phyloP scores from a whole-genome alignment of 768 basidiomycete species.

The Tylopilus felleus region DNA sequence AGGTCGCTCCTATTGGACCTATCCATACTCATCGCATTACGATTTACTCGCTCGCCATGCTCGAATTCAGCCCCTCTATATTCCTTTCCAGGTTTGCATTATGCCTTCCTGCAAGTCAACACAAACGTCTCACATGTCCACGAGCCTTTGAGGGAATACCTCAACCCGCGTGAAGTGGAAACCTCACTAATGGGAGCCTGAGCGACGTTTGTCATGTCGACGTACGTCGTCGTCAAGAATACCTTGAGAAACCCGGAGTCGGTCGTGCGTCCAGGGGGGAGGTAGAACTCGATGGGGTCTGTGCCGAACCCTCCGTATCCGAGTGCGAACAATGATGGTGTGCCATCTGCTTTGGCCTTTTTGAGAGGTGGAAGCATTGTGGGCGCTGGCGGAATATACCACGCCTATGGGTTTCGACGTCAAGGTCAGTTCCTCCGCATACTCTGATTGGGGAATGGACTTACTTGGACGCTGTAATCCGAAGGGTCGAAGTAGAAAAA shows the following conservation, averaged over 20 bases:
- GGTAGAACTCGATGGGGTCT: slow-evolving; percentile 17
- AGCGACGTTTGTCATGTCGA: slow-evolving; percentile 15
- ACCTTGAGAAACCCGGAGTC: slow-evolving; percentile 24
- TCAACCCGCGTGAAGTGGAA: background rate
- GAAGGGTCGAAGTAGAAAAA: slow-evolving; percentile 25
- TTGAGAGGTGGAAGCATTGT: slow-evolving; percentile 10
- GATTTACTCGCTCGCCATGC: too few species aligned
- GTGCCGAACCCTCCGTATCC: slow-evolving; percentile 22
- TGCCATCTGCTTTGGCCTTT: background rate
- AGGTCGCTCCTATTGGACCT: too few species aligned
- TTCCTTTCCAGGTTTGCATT: background rate
- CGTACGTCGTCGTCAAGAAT: slow-evolving; percentile 19
- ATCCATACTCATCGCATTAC: too few species aligned
- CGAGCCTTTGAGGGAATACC: background rate
- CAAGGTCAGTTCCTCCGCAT: background rate
- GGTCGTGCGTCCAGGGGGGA: background rate
- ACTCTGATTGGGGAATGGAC: background rate
- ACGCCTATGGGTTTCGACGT: slow-evolving; percentile 3
- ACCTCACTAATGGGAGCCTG: slow-evolving; percentile 7
- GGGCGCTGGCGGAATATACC: slow-evolving; percentile 13
- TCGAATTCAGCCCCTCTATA: background rate
- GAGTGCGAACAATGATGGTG: slow-evolving; percentile 16
- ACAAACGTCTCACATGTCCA: slow-evolving; percentile 22
- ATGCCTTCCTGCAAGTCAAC: slow-evolving; percentile 12
- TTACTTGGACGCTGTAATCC: slow-evolving; percentile 18